These are phyloP conservation scores for Podospora anserina DNA, from an alignment of 495 filamentous ascomycete genomes.

Conservation along the genomic window DNA sequence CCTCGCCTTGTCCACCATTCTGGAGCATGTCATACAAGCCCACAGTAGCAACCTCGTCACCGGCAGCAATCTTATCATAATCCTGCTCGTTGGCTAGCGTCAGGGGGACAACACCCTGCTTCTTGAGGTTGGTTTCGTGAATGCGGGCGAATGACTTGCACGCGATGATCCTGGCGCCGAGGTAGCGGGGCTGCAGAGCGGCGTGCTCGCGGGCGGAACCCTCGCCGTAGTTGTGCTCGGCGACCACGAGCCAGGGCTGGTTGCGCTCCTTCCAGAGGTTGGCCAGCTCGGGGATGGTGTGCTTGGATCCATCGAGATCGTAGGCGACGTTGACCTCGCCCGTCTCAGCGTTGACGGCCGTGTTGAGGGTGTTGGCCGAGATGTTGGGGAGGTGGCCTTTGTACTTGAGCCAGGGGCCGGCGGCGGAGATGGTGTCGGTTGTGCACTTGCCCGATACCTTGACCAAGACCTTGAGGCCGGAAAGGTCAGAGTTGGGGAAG, in stretches of 20 bases:
- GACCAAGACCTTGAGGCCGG: slow-evolving; percentile 74
- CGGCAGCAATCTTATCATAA: slow-evolving; percentile 76
- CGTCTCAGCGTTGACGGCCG: slow-evolving; percentile 86
- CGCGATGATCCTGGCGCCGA: slow-evolving; percentile 84
- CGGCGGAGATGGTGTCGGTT: slow-evolving; percentile 96
- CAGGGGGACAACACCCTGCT: slow-evolving; percentile 93
- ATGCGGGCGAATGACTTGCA: slow-evolving; percentile 92
- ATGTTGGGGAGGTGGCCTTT: slow-evolving; percentile 99
- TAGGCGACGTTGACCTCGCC: slow-evolving; percentile 89
- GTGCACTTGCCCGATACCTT: slow-evolving; percentile 97
- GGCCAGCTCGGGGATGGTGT: slow-evolving; percentile 80
- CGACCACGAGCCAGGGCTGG: slow-evolving; percentile 84
- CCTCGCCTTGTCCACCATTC: slow-evolving; percentile 75
- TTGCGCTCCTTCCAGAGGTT: slow-evolving; percentile 71
- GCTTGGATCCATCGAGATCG: slow-evolving; percentile 65
- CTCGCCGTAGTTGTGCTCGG: slow-evolving; percentile 97
- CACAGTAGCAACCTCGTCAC: slow-evolving; percentile 75
- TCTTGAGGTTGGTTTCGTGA: slow-evolving; percentile 99
- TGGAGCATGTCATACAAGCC: slow-evolving; percentile 79
- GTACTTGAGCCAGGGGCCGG: slow-evolving; percentile 97
- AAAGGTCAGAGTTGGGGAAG: slow-evolving; percentile 74
- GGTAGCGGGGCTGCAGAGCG: slow-evolving; percentile 90
- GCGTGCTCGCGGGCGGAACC: slow-evolving; percentile 94
- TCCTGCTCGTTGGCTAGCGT: slow-evolving; percentile 84
- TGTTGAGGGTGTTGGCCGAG: slow-evolving; percentile 91